Base-by-base conservation (phyloP, 208 protist genomes). In the Wallacemonas rigidus region DNA sequence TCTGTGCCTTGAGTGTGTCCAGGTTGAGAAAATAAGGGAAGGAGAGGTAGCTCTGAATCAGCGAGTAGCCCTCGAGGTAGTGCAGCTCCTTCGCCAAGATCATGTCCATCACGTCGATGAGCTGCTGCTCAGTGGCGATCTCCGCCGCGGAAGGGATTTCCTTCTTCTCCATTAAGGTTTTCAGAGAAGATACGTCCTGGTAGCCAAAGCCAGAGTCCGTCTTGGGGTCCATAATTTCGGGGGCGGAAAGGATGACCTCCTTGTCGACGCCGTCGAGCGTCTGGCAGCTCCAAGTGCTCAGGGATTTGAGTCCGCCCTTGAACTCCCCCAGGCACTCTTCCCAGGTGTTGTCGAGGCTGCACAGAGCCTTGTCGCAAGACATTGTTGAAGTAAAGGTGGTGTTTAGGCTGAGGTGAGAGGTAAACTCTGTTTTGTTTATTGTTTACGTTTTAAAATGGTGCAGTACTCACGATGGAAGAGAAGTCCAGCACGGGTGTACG, bases 191-290 rank as follows among this genome's bases (percentile, higher is more conserved):
- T 15, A 90, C 71, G 8, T 60, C 44, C 47, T 81, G 74, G 81
- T 77, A 91, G 61, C 84, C 84, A 60, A 85, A 90, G 61, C 88
- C 85, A 11, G 87, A 81, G 75, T 95, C 90, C 64, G 90, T 95
- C 81, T 95, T 92, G 64, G 88, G 77, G 74, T 95, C 90, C 90
- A 95, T 93, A 55, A 95, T 82, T 78, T 95, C 90, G 6, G 88
- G 87, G 0, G 90, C 87, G 1, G 86, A 89, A 3, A 95, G 81
- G 56, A 95, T 88, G 56, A 85, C 71, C 74, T 95, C 90, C 75
- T 86, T 85, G 69, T 95, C 81, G 3, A 91, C 78, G 51, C 82
- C 86, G 1, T 76, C 80, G 57, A 86, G 60, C 56, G 82, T 85
- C 67, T 77, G 57, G 76, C 87, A 95, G 58, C 77, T 82, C 90